These are phyloP conservation scores for Neurospora pannonica DNA, from an alignment of 495 filamentous ascomycete genomes.

Conservation along the genomic window DNA sequence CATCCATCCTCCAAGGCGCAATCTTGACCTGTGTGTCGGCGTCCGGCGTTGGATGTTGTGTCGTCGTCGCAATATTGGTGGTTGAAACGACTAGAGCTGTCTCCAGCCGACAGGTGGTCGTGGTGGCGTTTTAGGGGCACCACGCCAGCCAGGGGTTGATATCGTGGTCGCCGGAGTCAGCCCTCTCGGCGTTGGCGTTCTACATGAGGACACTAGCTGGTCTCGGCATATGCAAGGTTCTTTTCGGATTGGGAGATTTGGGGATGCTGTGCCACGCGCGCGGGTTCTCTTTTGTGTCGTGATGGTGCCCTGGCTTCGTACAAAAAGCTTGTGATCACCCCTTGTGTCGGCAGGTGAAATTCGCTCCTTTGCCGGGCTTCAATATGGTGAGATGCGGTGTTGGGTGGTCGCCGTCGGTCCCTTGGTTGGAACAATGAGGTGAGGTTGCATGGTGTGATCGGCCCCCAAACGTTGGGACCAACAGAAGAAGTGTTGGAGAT, in stretches of 20 bases:
- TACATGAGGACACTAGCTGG: neutral
- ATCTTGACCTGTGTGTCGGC: neutral
- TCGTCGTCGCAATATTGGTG: neutral
- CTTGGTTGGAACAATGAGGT: neutral
- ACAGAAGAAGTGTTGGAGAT: neutral
- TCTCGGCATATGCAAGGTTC: conserved; percentile 4
- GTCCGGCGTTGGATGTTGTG: neutral
- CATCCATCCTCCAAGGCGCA: neutral
- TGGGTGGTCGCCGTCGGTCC: neutral
- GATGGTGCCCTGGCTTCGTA: neutral
- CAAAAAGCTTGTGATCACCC: neutral
- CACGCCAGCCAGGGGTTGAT: neutral
- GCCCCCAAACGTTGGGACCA: neutral
- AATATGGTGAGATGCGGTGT: neutral
- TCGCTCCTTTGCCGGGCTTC: neutral
- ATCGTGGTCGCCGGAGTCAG: neutral
- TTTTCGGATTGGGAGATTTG: neutral
- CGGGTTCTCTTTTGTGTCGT: neutral
- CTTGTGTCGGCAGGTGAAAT: neutral
- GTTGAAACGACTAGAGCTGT: neutral
- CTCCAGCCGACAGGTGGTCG: neutral
- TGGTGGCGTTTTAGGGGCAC: neutral
- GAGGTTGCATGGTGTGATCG: neutral
- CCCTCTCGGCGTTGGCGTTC: neutral
- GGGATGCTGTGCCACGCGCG: conserved; percentile 3